Evolutionary conservation across 2,329 filamentous ascomycete genomes (phyloP).

Genomic region (Colletotrichum sp.): DNA sequence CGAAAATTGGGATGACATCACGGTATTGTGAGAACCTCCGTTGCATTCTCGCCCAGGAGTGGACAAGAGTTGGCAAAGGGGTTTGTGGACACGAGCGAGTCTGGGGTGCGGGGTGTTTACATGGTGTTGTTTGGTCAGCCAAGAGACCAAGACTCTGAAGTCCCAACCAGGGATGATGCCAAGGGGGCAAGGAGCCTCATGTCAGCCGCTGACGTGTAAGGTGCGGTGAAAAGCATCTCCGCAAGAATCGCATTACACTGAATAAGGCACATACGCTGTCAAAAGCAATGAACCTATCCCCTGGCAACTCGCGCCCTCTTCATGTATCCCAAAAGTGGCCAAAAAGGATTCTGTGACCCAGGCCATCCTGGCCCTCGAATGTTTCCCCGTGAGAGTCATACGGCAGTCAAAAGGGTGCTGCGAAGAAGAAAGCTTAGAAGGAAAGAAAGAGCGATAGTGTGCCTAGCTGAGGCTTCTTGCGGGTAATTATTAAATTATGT

Average conservation of each 20-base stretch:
- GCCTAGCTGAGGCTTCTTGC: too few species aligned
- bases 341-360: too few species aligned
- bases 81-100: neutral
- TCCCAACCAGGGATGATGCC: neutral
- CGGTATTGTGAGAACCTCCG: neutral
- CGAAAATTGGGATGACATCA: neutral
- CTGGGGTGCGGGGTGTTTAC: neutral
- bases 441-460: too few species aligned
- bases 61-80: slow-evolving; percentile 9
- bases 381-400: too few species aligned
- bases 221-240: neutral
- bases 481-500: too few species aligned
- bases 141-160: neutral
- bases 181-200: neutral
- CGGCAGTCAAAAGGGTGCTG: fast-evolving
- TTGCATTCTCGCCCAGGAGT: slow-evolving; percentile 1
- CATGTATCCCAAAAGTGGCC: fast-evolving
- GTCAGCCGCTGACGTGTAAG: neutral
- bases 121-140: neutral
- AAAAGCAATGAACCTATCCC: too few species aligned
- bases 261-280: too few species aligned
- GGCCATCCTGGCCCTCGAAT: too few species aligned
- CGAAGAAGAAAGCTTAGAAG: too few species aligned
- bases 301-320: too few species aligned
- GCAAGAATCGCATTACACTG: slow-evolving; percentile 15